Evolutionary conservation across 163 green algal genomes (phyloP).

Genomic region (Scenedesmus sp.): DNA sequence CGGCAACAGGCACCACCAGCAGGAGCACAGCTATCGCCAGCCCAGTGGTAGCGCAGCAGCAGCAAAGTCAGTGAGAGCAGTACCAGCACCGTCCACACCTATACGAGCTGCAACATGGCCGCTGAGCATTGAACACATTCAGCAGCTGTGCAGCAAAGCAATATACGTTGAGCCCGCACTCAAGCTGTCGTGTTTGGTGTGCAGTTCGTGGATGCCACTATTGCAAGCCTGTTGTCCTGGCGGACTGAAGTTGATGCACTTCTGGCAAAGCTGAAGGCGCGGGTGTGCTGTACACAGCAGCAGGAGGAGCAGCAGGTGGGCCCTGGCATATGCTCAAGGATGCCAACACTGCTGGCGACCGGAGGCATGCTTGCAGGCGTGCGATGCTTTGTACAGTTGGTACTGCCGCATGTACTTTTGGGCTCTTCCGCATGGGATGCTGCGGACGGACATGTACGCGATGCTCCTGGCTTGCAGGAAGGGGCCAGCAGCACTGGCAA

Average conservation of each 20-base stretch:
- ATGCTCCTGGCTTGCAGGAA: not conserved
- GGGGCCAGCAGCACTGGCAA: slow-evolving; percentile 13
- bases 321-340: not conserved
- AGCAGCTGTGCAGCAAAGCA: not conserved
- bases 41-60: not conserved
- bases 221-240: slow-evolving; percentile 67
- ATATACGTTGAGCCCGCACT: not conserved
- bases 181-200: not conserved
- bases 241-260: slow-evolving; percentile 60
- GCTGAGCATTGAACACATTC: not conserved
- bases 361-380: not conserved
- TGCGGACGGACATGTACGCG: not conserved
- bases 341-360: not conserved
- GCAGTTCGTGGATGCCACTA: slow-evolving; percentile 78
- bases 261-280: slow-evolving; percentile 67
- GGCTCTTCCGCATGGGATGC: not conserved
- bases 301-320: slow-evolving; percentile 36
- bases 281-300: slow-evolving; percentile 70
- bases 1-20: not conserved
- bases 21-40: too few relatives aligned
- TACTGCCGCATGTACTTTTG: not conserved
- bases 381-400: not conserved
- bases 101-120: too few relatives aligned
- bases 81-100: not conserved
- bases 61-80: not conserved